phyloP scores from a whole-genome alignment of 225 moss, liverwort and hornwort species.

The Bryum argenteum region DNA sequence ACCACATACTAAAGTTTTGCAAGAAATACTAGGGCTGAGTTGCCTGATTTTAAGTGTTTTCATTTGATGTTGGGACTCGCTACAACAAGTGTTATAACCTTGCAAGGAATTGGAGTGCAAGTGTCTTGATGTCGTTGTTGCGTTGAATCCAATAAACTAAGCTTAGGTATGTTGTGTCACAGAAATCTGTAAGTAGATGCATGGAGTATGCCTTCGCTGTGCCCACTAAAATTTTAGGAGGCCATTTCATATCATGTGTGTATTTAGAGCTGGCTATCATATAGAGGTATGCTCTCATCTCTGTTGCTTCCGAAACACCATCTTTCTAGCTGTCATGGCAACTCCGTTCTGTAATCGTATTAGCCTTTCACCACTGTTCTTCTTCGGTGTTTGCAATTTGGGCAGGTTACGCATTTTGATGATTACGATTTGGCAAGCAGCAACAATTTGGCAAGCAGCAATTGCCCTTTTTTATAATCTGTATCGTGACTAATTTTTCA shows the following conservation, averaged over 20 bases:
- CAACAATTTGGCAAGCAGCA: too few relatives aligned
- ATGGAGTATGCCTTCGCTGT: constrained; percentile 91
- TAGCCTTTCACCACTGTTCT: neutral
- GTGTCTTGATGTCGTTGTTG: neutral
- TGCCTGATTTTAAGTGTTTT: constrained; percentile 11
- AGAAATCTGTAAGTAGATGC: constrained; percentile 90
- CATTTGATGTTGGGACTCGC: constrained; percentile 14
- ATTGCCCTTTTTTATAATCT: too few relatives aligned
- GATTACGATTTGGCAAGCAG: too few relatives aligned
- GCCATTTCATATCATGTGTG: constrained; percentile 91
- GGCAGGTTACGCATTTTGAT: constrained; percentile 20
- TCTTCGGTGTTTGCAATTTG: constrained; percentile 22
- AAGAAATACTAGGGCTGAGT: constrained; percentile 14
- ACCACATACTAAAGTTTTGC: neutral
- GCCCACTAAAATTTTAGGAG: constrained; percentile 83
- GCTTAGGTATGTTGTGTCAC: constrained; percentile 27
- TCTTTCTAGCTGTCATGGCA: constrained; percentile 10
- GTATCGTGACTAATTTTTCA: too few relatives aligned
- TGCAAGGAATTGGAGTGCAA: constrained; percentile 12
- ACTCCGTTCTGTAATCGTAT: constrained; percentile 8
- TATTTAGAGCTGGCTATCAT: constrained; percentile 90
- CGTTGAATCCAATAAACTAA: constrained; percentile 25
- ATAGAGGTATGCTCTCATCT: constrained; percentile 78
- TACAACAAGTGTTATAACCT: constrained; percentile 19
- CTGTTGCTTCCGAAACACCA: neutral